Conservation (phyloP, 2,329 filamentous ascomycete species). For the Xylaria sp. region DNA sequence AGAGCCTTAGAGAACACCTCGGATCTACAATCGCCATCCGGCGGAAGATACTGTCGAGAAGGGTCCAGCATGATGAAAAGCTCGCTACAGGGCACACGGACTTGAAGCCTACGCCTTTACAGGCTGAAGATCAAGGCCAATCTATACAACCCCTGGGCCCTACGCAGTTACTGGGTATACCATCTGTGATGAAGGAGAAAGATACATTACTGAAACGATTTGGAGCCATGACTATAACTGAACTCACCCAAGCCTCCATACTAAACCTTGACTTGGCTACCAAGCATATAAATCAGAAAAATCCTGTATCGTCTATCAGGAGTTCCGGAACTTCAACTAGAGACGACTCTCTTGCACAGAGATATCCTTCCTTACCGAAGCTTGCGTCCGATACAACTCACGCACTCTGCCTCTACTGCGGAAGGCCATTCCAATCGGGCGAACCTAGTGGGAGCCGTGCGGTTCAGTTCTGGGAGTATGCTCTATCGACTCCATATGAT, state of each 20-base stretch:
- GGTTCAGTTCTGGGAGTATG: not conserved
- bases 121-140: not conserved
- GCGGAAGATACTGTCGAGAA: not conserved
- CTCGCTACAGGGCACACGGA: not conserved
- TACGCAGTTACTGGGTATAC: not conserved
- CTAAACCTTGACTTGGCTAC: not conserved
- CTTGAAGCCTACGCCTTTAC: not conserved
- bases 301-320: not conserved
- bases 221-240: not conserved
- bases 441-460: not conserved
- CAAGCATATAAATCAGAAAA: not conserved
- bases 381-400: not conserved
- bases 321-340: not conserved
- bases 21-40: not conserved
- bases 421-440: not conserved
- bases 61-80: not conserved
- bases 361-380: not conserved
- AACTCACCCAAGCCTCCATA: not conserved
- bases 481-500: not conserved
- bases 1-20: not conserved
- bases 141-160: not conserved
- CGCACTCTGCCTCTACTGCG: not conserved
- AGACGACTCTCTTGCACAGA: not conserved
- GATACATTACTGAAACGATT: not conserved
- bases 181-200: not conserved